Evolutionary conservation across 2,329 filamentous ascomycete species (phyloP).

Genomic region (Orbilia oligospora): DNA sequence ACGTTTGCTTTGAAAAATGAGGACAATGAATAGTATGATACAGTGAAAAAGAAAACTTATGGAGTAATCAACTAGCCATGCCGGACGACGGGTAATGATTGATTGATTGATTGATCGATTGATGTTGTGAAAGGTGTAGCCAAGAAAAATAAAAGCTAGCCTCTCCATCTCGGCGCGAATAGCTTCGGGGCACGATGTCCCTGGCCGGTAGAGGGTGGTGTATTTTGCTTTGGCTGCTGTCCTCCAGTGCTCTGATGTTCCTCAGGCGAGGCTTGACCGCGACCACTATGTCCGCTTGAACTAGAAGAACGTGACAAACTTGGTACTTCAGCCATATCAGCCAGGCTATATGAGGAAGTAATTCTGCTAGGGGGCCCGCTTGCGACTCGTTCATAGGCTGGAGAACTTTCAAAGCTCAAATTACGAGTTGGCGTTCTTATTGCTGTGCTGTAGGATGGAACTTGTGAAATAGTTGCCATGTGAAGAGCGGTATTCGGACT

Average conservation of each 20-base stretch:
- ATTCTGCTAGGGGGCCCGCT: conserved; percentile 44
- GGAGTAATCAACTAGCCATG: conserved; percentile 18
- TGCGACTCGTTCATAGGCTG: conserved; percentile 50
- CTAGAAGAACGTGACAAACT: conserved; percentile 58
- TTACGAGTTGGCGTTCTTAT: conserved; percentile 76
- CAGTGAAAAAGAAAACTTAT: neutral
- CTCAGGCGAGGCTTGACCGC: conserved; percentile 11
- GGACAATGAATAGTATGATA: conserved; percentile 28
- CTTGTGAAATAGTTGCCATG: conserved; percentile 77
- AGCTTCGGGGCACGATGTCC: conserved; percentile 37
- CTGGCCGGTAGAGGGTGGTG: neutral
- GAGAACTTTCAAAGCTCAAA: conserved; percentile 70
- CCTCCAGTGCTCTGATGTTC: conserved; percentile 9
- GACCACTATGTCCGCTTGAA: conserved; percentile 46
- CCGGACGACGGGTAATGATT: conserved; percentile 18
- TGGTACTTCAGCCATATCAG: conserved; percentile 26
- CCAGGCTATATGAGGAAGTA: conserved; percentile 33
- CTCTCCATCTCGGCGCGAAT: conserved; percentile 44
- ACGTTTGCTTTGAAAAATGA: conserved; percentile 27
- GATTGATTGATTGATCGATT: neutral
- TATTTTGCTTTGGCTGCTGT: neutral
- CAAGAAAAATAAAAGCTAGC: conserved; percentile 4
- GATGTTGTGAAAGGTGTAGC: neutral
- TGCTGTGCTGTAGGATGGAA: conserved; percentile 83
- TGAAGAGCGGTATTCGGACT: conserved; percentile 66